A percentile compares a stretch with the other conserved stretches of the same genome.
Conservation (phyloP, 208 protist species). For the Wallacemonas sp. region DNA sequence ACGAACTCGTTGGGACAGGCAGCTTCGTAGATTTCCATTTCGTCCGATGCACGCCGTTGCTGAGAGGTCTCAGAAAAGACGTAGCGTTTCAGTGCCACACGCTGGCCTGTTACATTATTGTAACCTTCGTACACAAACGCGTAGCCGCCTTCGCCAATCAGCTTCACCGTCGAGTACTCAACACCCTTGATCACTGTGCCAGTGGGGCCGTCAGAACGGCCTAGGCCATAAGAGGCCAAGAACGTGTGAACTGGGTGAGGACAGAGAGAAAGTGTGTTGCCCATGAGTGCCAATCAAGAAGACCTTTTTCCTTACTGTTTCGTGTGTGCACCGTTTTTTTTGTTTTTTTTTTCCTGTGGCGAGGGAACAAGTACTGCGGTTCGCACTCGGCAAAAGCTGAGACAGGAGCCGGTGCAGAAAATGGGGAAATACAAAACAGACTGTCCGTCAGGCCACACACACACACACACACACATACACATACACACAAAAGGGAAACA, state of each 20-base stretch:
- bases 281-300: no score
- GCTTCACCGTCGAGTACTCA: conserved; percentile 44
- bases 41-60: conserved; percentile 26
- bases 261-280: conserved; percentile 31
- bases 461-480: no score
- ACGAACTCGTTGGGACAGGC: conserved; percentile 37
- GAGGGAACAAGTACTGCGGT: no score
- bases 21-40: conserved; percentile 37
- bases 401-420: neutral
- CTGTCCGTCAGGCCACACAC: no score
- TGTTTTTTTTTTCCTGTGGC: conserved; percentile 1
- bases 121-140: conserved; percentile 63
- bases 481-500: no score
- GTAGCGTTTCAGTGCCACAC: conserved; percentile 50
- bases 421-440: no score
- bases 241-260: conserved; percentile 25
- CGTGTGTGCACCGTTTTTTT: neutral
- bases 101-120: conserved; percentile 32
- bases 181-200: conserved; percentile 47
- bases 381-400: neutral
- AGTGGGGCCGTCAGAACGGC: conserved; percentile 8
- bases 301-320: neutral
- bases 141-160: conserved; percentile 60
- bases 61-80: conserved; percentile 33
- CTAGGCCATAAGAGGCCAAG: conserved; percentile 14